Percentiles rank a stretch among this genome's conserved stretches.
Evolutionary conservation across 129 eudicot species (phyloP).

Genomic region (Arctium lappa): DNA sequence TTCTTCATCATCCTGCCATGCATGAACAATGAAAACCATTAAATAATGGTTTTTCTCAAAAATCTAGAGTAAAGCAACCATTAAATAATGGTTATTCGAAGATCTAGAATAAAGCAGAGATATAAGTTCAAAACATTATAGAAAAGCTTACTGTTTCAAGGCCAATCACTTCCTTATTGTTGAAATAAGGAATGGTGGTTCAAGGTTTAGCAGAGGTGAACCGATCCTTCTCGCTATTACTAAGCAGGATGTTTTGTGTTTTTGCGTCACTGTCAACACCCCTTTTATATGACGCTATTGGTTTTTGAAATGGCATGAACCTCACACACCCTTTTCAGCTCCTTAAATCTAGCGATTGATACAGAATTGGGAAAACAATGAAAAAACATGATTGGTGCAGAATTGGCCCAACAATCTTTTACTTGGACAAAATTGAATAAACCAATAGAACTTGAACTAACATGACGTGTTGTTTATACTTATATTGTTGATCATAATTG

Average conservation of each 20-base stretch:
- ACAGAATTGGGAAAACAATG: not conserved
- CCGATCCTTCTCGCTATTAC: constrained; percentile 43
- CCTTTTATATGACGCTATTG: constrained; percentile 15
- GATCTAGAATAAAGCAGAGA: not conserved
- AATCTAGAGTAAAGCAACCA: not conserved
- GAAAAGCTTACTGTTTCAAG: constrained; percentile 21
- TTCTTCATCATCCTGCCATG: constrained; percentile 13
- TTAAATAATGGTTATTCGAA: not conserved
- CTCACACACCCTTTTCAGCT: constrained; percentile 11
- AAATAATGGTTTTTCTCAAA: not conserved
- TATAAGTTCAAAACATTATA: not conserved
- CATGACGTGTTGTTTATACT: too few relatives aligned
- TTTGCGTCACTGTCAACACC: constrained; percentile 21
- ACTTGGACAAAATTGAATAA: too few relatives aligned
- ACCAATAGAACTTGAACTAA: too few relatives aligned
- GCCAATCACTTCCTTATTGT: not conserved
- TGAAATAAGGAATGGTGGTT: constrained; percentile 23
- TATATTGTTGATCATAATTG: too few relatives aligned
- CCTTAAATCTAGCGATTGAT: constrained; percentile 45
- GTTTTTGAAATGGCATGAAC: constrained; percentile 14
- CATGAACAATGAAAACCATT: not conserved
- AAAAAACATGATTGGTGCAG: not conserved
- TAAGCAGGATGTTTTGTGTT: constrained; percentile 26
- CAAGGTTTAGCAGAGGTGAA: constrained; percentile 53
- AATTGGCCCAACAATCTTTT: too few relatives aligned